phyloP scores from a whole-genome alignment of 2,329 filamentous ascomycete genomes.

The Harringtonia aguacate region DNA sequence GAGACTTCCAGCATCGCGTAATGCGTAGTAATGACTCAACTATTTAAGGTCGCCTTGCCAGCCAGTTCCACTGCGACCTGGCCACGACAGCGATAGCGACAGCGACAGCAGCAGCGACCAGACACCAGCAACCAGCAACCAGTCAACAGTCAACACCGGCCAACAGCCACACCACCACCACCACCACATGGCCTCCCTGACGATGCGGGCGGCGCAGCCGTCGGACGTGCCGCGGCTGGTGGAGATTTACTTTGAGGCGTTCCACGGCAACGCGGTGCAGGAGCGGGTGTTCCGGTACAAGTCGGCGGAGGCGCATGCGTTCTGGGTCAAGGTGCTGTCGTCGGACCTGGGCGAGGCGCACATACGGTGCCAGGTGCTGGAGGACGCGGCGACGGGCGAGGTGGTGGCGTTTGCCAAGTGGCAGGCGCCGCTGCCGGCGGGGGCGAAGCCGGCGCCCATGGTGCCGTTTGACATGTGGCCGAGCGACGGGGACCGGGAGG shows the following conservation, averaged over 20 bases:
- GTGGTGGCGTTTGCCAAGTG: slow-evolving; percentile 39
- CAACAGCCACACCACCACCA: too few species aligned
- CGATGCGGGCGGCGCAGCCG: slow-evolving; percentile 26
- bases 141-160: neutral
- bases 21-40: too few species aligned
- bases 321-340: slow-evolving; percentile 23
- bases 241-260: slow-evolving; percentile 34
- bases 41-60: too few species aligned
- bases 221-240: slow-evolving; percentile 29
- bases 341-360: slow-evolving; percentile 29
- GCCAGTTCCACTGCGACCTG: too few species aligned
- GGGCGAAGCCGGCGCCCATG: slow-evolving; percentile 10
- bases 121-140: too few species aligned
- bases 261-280: slow-evolving; percentile 26
- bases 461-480: slow-evolving; percentile 26
- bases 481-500: slow-evolving; percentile 21
- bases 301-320: slow-evolving; percentile 14
- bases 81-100: too few species aligned
- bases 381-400: slow-evolving; percentile 5
- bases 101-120: too few species aligned
- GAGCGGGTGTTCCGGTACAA: slow-evolving; percentile 24
- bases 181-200: slow-evolving; percentile 5
- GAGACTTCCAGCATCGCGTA: too few species aligned
- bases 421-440: slow-evolving; percentile 17
- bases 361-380: slow-evolving; percentile 28